Conservation (phyloP, 768 basidiomycete species). For the Zangia roseola region DNA sequence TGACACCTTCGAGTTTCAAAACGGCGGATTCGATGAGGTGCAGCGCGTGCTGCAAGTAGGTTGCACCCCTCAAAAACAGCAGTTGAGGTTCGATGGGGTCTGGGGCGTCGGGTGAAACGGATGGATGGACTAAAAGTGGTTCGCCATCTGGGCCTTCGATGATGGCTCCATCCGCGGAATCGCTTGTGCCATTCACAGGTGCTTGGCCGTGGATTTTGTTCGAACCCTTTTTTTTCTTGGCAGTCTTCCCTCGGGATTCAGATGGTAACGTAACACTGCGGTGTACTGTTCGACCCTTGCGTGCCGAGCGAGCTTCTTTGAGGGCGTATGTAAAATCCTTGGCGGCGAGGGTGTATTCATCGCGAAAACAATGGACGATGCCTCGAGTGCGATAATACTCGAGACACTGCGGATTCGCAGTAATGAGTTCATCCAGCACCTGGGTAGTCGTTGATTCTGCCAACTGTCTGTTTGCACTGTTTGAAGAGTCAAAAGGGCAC, state of each 20-base stretch:
- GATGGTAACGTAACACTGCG: constrained; percentile 39
- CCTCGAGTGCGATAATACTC: constrained; percentile 90
- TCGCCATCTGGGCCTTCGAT: constrained; percentile 52
- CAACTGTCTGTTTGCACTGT: constrained; percentile 57
- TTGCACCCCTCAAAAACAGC: constrained; percentile 79
- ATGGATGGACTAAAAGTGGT: constrained; percentile 60
- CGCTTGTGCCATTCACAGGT: constrained; percentile 64
- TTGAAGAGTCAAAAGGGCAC: constrained; percentile 17
- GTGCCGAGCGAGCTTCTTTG: constrained; percentile 69
- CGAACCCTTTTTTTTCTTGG: constrained; percentile 55
- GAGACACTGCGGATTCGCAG: constrained; percentile 67
- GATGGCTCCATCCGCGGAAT: constrained; percentile 38
- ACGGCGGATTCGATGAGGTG: constrained; percentile 72
- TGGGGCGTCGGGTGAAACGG: constrained; percentile 72
- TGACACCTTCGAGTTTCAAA: constrained; percentile 67
- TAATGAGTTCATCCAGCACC: constrained; percentile 79
- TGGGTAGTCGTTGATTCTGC: constrained; percentile 79
- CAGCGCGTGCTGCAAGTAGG: constrained; percentile 79
- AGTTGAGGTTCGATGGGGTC: constrained; percentile 86
- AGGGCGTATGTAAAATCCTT: constrained; percentile 83
- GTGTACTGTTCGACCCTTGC: constrained; percentile 63
- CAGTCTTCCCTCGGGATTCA: constrained; percentile 41
- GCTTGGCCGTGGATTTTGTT: constrained; percentile 60
- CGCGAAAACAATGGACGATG: constrained; percentile 85
- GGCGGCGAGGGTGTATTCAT: constrained; percentile 71